Percentiles rank a stretch among this genome's conserved stretches.
phyloP scores from a whole-genome alignment of 192 early-diverging fungal species.

The Geranomyces variabilis region DNA sequence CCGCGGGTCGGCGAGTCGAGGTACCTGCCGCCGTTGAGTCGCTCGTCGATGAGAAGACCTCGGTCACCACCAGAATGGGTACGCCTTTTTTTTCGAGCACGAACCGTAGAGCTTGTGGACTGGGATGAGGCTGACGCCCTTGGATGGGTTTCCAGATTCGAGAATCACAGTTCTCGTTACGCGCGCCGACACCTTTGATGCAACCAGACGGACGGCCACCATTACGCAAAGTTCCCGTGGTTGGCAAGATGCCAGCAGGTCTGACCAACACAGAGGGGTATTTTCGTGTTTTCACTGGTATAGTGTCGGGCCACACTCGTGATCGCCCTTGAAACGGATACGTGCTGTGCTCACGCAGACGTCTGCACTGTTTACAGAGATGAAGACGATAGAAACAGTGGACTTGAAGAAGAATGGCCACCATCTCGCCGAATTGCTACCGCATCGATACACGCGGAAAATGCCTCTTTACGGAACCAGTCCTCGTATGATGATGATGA shows the following conservation, averaged over 20 bases:
- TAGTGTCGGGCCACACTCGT: too few relatives aligned
- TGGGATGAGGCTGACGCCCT: neutral
- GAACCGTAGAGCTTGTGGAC: too few relatives aligned
- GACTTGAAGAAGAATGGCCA: slow-evolving; percentile 18
- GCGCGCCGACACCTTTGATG: slow-evolving; percentile 2
- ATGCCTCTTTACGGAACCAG: slow-evolving; percentile 33
- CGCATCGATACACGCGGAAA: slow-evolving; percentile 28
- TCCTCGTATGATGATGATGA: slow-evolving; percentile 32
- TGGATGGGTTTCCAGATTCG: slow-evolving; percentile 16
- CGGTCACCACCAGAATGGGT: slow-evolving; percentile 11
- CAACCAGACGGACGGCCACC: neutral
- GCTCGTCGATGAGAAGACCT: neutral
- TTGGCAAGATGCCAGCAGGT: slow-evolving; percentile 14
- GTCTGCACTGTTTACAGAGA: too few relatives aligned
- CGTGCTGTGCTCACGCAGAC: too few relatives aligned
- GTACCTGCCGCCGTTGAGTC: neutral
- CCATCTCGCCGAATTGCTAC: slow-evolving; percentile 26
- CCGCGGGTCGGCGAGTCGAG: neutral
- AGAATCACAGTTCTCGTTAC: slow-evolving; percentile 6
- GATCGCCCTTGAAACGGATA: too few relatives aligned
- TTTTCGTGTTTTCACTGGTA: slow-evolving; percentile 34
- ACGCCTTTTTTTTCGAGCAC: neutral
- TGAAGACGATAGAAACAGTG: slow-evolving; percentile 34
- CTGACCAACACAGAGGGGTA: slow-evolving; percentile 7
- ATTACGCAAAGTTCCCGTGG: slow-evolving; percentile 17